These are phyloP conservation scores for bread wheat (Triticum aestivum) DNA, from an alignment of 176 grass and related monocot genomes.

Conservation along the genomic window IWGSC_CS_RefSeq_v2.1 NC_057804.1:518879927-518880426, in stretches of 20 bases:
- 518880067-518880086: slow-evolving; percentile 53
- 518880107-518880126: slow-evolving; percentile 51
- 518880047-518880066: slow-evolving; percentile 62
- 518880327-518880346: slow-evolving; percentile 62
- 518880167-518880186: slow-evolving; percentile 35
- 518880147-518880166: slow-evolving; percentile 80
- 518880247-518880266: slow-evolving; percentile 42
- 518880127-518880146: slow-evolving; percentile 49
- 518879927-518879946: slow-evolving; percentile 78
- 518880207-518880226: slow-evolving; percentile 50
- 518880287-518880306: background rate
- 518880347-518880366: slow-evolving; percentile 59
- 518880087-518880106: slow-evolving; percentile 69
- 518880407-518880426: slow-evolving; percentile 42
- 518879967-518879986: slow-evolving; percentile 80
- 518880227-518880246: slow-evolving; percentile 52
- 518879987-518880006: slow-evolving; percentile 70
- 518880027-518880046: slow-evolving; percentile 86
- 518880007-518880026: slow-evolving; percentile 48
- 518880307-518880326: slow-evolving; percentile 26
- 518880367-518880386: slow-evolving; percentile 62
- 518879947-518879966: slow-evolving; percentile 58
- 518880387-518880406: slow-evolving; percentile 58
- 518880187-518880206: slow-evolving; percentile 33
- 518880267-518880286: slow-evolving; percentile 32